Conservation (phyloP, 768 basidiomycete genomes). For the Pleurotus djamor region DNA sequence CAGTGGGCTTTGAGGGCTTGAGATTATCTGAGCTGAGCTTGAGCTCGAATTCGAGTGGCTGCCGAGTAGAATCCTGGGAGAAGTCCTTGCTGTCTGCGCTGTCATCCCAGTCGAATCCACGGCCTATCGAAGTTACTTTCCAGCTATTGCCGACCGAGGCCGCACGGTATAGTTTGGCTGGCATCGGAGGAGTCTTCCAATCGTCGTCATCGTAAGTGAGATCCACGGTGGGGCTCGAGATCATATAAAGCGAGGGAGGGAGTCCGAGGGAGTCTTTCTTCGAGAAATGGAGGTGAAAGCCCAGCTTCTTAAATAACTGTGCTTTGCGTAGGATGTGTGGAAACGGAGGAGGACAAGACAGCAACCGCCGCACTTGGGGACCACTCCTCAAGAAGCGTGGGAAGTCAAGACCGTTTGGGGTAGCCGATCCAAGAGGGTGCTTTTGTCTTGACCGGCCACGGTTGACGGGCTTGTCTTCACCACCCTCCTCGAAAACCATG, state of each 20-base stretch:
- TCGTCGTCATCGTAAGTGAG: slow-evolving; percentile 69
- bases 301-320: neutral
- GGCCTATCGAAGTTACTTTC: slow-evolving; percentile 83
- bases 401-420: slow-evolving; percentile 3
- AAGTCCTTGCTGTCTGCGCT: slow-evolving; percentile 23
- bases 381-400: slow-evolving; percentile 5
- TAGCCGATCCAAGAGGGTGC: neutral
- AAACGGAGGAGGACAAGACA: slow-evolving; percentile 8
- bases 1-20: neutral
- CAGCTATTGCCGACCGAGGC: slow-evolving; percentile 76
- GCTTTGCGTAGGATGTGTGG: neutral
- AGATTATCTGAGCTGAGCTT: slow-evolving; percentile 9
- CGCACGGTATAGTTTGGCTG: slow-evolving; percentile 51
- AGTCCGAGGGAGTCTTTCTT: neutral
- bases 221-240: slow-evolving; percentile 58
- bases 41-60: slow-evolving; percentile 19
- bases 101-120: slow-evolving; percentile 75
- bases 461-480: slow-evolving; percentile 1
- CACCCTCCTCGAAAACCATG: neutral
- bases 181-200: slow-evolving; percentile 54
- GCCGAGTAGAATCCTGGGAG: slow-evolving; percentile 7
- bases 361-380: slow-evolving; percentile 6
- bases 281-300: neutral
- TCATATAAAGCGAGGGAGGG: slow-evolving; percentile 40
- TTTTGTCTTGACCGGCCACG: slow-evolving; percentile 3